Evolutionary conservation across 1,139 yeast genomes (phyloP).

Genomic region (Nakaseomyces glabratus): DNA sequence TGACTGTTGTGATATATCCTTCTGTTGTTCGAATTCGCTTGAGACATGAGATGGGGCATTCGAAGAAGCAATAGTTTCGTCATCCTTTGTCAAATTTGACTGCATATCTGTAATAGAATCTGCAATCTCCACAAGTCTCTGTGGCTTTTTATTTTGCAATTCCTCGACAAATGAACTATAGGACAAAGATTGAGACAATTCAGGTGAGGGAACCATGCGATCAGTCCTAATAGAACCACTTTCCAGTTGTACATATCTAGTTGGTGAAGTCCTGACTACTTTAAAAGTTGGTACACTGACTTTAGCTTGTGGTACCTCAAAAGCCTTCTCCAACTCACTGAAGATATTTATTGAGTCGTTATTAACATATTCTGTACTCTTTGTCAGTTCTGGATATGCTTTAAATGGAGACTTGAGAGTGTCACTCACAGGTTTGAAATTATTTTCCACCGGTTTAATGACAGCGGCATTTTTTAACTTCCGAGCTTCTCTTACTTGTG

Average conservation of each 20-base stretch:
- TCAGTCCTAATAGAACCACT: neutral
- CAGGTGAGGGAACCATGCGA: neutral
- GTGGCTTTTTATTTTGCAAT: conserved; percentile 4
- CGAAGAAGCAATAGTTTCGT: neutral
- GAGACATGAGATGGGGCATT: neutral
- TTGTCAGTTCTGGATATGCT: neutral
- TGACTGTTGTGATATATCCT: neutral
- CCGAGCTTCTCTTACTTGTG: too few species aligned
- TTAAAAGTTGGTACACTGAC: conserved; percentile 8
- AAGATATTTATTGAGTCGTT: neutral
- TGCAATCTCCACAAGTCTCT: conserved; percentile 8
- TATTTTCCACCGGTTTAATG: too few species aligned
- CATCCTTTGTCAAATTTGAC: neutral
- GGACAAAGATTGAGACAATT: neutral
- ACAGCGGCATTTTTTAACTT: too few species aligned
- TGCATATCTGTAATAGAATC: conserved; percentile 7
- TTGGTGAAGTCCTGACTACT: conserved; percentile 13
- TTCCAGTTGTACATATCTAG: conserved; percentile 5
- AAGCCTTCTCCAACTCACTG: too few species aligned
- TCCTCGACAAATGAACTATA: conserved; percentile 6
- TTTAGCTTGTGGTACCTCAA: conserved; percentile 1
- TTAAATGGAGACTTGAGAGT: conserved; percentile 4
- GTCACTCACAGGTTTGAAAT: too few species aligned
- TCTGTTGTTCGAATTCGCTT: neutral
- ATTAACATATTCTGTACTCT: neutral